Evolutionary conservation across 192 early-diverging fungal species (phyloP), one percentile per base, ranked within the genome.

Genomic region (Coemansia sp.): DNA sequence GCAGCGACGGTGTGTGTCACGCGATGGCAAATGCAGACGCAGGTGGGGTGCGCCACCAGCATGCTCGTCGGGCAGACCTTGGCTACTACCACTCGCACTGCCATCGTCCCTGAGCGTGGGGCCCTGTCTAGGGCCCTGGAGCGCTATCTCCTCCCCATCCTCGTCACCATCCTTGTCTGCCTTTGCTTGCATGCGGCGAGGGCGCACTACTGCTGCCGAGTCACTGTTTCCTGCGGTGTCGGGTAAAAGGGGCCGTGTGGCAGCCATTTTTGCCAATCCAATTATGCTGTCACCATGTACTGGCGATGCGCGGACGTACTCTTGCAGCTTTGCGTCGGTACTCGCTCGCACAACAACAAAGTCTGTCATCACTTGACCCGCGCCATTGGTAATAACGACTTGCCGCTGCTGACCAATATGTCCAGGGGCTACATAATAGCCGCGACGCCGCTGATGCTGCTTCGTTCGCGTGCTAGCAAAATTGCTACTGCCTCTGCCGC

Each of bases 371-470:
- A 80, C 69, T 60, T 74, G 69, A 10, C 65, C 69, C 7, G 72
- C 77, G 9, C 77, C 77, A 56, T 80, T 80, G 31, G 77, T 80
- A 39, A 71, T 62, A 16, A 80, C 66, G 43, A 80, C 53, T 26
- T 65, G 67, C n/a, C 60, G 59, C 36, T 70, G 35, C 21, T 69
- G 38, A 53, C 50, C 50, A 53, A 53, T 53, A 28, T 43, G 35
- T 7, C 66, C 36, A 53, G 50, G 50, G 50, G 50, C 50, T 5
- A 53, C 50, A 53, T 53, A 53, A 53, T 53, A 53, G 50, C 50
- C 50, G 50, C 50, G 50, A 28, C 50, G 42, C 40, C 59, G 50
- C 42, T 67, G 66, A 16, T 61, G 46, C 42, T 50, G 34, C 45
- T 42, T 37, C 18, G 16, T 46, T 18, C 57, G 56, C 23, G 46